Conservation (phyloP, 2,329 filamentous ascomycete species). For the Conoideocrella luteorostrata region DNA sequence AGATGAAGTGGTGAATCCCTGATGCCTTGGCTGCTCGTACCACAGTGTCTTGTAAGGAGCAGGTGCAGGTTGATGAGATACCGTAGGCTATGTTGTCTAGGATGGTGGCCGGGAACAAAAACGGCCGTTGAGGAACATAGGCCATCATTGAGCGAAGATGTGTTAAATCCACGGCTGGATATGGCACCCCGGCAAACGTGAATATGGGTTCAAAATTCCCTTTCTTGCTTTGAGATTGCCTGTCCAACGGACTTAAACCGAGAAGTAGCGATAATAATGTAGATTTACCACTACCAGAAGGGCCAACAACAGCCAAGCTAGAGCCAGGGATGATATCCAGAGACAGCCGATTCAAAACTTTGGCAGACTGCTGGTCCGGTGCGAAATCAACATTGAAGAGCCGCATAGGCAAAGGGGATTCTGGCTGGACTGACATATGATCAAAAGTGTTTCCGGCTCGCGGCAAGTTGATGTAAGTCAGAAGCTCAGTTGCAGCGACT, state of each 20-base stretch:
- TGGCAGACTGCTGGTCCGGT: neutral
- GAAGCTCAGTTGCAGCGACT: constrained; percentile 64
- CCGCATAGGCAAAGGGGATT: constrained; percentile 39
- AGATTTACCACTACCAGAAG: constrained; percentile 86
- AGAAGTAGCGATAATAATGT: constrained; percentile 72
- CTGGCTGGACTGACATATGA: constrained; percentile 28
- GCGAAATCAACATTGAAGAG: constrained; percentile 52
- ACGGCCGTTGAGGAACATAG: constrained; percentile 64
- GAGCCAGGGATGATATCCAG: constrained; percentile 56
- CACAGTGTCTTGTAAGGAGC: constrained; percentile 40
- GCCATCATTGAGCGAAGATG: constrained; percentile 56
- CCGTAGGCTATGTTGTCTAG: constrained; percentile 81
- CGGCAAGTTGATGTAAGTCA: constrained; percentile 53
- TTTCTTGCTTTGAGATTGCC: neutral
- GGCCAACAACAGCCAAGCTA: constrained; percentile 72
- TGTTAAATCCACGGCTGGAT: constrained; percentile 51
- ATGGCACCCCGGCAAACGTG: constrained; percentile 52
- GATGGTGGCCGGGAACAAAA: constrained; percentile 72
- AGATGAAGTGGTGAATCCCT: constrained; percentile 71
- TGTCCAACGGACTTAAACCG: constrained; percentile 53
- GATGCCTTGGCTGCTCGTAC: constrained; percentile 48
- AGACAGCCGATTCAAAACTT: constrained; percentile 22
- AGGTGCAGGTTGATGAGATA: constrained; percentile 46
- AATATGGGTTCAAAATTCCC: constrained; percentile 29
- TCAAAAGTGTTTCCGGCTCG: neutral